These are phyloP conservation scores for Astragalus membranaceus DNA, from an alignment of 306 rosid species.

Conservation along the genomic window DNA sequence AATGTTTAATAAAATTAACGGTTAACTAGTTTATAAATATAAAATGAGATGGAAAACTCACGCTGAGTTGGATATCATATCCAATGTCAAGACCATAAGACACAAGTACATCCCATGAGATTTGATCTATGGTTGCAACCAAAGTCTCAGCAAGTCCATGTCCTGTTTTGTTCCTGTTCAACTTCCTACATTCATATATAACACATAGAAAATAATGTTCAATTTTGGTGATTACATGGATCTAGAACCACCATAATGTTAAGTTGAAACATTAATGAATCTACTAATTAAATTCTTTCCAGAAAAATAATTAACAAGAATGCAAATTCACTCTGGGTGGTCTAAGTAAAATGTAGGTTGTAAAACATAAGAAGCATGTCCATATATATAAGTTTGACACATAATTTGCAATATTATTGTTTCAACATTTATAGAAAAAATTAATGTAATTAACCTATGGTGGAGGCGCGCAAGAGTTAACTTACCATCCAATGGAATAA, in stretches of 20 bases:
- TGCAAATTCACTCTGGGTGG: conserved; percentile 8
- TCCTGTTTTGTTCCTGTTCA: conserved; percentile 29
- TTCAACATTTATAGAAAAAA: not conserved
- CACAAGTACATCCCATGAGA: conserved; percentile 53
- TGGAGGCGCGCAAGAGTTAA: no score
- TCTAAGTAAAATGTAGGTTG: not conserved
- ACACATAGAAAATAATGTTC: not conserved
- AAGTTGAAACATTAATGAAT: not conserved
- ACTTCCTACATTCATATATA: conserved; percentile 38
- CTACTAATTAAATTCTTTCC: not conserved
- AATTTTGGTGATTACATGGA: no score
- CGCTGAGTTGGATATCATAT: conserved; percentile 44
- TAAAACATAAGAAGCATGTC: not conserved
- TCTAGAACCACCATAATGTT: not conserved
- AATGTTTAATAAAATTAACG: no score
- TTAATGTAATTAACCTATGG: no score
- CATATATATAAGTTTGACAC: not conserved
- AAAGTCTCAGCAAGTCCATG: conserved; percentile 47
- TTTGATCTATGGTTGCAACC: conserved; percentile 49
- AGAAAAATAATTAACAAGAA: not conserved
- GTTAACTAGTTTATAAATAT: no score
- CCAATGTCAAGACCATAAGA: conserved; percentile 59
- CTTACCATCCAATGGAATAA: conserved; percentile 30
- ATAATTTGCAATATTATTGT: not conserved
- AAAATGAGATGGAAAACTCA: conserved; percentile 30